A percentile compares a stretch with the other conserved stretches of the same genome.
These are phyloP conservation scores for Salix caprea DNA, from an alignment of 345 rosid species.

Conservation along the genomic window DNA sequence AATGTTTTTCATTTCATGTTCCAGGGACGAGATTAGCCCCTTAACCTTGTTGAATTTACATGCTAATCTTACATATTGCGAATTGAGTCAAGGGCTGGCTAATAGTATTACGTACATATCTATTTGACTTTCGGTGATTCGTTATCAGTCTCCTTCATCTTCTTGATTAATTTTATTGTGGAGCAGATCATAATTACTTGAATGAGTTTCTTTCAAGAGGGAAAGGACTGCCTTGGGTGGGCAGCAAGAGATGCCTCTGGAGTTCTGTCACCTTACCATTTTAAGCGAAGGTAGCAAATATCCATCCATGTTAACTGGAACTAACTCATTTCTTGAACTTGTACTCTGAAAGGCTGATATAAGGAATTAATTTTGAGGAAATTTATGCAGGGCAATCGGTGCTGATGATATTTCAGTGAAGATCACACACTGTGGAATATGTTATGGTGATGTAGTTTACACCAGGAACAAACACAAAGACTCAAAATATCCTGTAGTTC, in stretches of 20 bases:
- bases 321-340: no score
- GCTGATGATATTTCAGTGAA: slow-evolving; percentile 54
- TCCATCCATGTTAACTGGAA: no score
- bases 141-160: no score
- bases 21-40: no score
- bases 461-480: slow-evolving; percentile 51
- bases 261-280: neutral
- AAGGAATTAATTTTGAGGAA: neutral
- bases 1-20: no score
- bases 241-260: neutral
- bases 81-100: no score
- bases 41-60: no score
- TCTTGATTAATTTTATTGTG: no score
- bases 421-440: slow-evolving; percentile 77
- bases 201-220: neutral
- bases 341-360: no score
- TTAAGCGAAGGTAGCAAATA: neutral
- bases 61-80: no score
- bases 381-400: slow-evolving; percentile 42
- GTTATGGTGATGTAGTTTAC: slow-evolving; percentile 70
- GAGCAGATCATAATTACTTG: neutral
- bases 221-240: slow-evolving; percentile 1
- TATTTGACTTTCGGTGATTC: no score
- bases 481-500: slow-evolving; percentile 69
- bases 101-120: no score